These are phyloP conservation scores for Venturia aucupariae DNA, from an alignment of 2,329 filamentous ascomycete species.

Conservation along the genomic window DNA sequence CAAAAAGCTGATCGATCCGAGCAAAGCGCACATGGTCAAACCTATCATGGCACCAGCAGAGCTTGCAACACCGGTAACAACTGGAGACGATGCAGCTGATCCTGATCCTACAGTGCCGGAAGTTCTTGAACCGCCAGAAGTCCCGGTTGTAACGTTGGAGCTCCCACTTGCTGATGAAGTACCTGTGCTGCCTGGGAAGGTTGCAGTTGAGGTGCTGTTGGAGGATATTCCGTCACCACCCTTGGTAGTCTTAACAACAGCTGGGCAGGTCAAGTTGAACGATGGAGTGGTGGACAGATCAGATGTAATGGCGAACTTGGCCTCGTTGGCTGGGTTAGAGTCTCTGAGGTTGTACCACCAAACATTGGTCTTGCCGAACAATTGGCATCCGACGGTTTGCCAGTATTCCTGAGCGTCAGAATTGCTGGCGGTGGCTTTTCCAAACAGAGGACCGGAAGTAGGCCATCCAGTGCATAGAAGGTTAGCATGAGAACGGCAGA, in stretches of 20 bases:
- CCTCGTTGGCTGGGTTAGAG: slow-evolving; percentile 46
- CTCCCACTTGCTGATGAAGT: not conserved
- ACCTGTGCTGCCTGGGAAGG: not conserved
- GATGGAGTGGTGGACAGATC: slow-evolving; percentile 42
- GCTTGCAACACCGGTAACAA: not conserved
- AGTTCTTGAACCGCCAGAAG: not conserved
- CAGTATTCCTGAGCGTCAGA: slow-evolving; percentile 17
- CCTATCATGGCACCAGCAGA: not conserved
- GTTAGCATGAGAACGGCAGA: not conserved
- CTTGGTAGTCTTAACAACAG: slow-evolving; percentile 15
- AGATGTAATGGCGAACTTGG: slow-evolving; percentile 49
- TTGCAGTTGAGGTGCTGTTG: slow-evolving; percentile 1
- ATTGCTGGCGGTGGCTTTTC: slow-evolving; percentile 9
- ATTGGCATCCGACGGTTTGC: slow-evolving; percentile 16
- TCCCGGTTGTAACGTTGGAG: not conserved
- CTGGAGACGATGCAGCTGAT: not conserved
- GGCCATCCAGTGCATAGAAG: slow-evolving; percentile 14
- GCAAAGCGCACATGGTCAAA: not conserved
- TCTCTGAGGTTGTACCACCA: slow-evolving; percentile 30
- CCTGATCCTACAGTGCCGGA: not conserved
- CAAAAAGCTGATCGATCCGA: not conserved
- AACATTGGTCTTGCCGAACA: slow-evolving; percentile 17
- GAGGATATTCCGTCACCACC: not conserved
- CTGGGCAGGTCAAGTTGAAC: slow-evolving; percentile 45
- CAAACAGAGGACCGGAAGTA: slow-evolving; percentile 16